phyloP scores from a whole-genome alignment of 1,284 basidiomycete genomes.

The Ceratobasidium theobromae region DNA sequence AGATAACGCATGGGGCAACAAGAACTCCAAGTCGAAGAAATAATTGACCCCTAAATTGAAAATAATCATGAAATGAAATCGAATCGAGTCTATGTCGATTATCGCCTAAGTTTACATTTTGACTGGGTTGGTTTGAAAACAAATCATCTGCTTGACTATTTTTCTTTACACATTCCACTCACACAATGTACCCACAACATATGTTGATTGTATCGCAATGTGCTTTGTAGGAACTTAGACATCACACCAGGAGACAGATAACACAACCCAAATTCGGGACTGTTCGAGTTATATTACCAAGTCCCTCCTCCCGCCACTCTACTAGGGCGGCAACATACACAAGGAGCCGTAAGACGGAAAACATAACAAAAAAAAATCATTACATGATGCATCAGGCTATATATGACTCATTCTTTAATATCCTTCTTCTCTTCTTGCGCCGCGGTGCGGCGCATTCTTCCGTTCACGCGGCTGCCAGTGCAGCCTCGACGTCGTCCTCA shows the following conservation, averaged over 20 bases:
- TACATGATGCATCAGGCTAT: conserved; percentile 1
- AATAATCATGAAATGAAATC: not conserved
- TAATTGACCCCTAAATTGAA: too few species aligned
- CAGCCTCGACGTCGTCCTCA: conserved; percentile 29
- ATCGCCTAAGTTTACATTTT: not conserved
- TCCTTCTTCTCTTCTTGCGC: too few species aligned
- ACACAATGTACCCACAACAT: too few species aligned
- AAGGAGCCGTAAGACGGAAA: conserved; percentile 5
- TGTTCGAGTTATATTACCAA: not conserved
- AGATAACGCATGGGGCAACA: not conserved
- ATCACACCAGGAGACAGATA: too few species aligned
- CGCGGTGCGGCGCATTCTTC: not conserved
- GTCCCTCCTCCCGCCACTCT: not conserved
- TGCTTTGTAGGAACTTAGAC: too few species aligned
- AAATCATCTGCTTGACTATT: too few species aligned
- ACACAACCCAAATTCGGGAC: not conserved
- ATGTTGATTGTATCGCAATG: too few species aligned
- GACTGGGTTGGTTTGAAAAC: too few species aligned
- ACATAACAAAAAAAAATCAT: conserved; percentile 1
- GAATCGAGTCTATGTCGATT: not conserved
- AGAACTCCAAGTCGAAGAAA: not conserved
- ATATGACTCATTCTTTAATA: not conserved
- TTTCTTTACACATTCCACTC: too few species aligned
- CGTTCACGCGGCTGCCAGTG: conserved; percentile 10
- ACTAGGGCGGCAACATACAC: conserved; percentile 3